A percentile compares a stretch with the other conserved stretches of the same genome.
Conservation (phyloP, 192 early-diverging fungal genomes). For the Helicostylum pulchrum region DNA sequence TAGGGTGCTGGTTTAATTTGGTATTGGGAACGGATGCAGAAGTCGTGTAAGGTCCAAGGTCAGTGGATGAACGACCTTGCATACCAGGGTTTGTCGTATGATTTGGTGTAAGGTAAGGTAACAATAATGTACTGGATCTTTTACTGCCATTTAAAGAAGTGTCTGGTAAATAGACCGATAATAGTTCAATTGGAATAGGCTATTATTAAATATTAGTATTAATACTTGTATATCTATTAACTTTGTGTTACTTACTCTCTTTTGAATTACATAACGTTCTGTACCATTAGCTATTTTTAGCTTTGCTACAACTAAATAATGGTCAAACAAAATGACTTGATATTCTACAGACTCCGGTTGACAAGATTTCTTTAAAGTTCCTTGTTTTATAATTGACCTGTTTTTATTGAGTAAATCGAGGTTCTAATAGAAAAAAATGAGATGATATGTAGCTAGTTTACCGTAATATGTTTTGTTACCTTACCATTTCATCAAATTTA, state of each 20-base stretch:
- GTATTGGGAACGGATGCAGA: not conserved
- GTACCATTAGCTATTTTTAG: constrained; percentile 43
- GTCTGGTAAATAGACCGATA: constrained; percentile 47
- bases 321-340: constrained; percentile 85
- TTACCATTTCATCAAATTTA: constrained; percentile 29
- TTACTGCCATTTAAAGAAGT: not conserved
- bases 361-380: constrained; percentile 63
- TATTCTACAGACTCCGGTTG: constrained; percentile 62
- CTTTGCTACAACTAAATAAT: constrained; percentile 76
- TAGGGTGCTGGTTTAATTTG: constrained; percentile 58
- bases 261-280: constrained; percentile 63
- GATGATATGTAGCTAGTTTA: constrained; percentile 4
- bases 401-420: constrained; percentile 71
- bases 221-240: constrained; percentile 8
- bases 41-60: not conserved
- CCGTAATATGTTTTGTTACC: constrained; percentile 14
- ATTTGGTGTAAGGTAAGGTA: constrained; percentile 20
- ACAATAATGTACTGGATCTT: constrained; percentile 20
- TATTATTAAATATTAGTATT: constrained; percentile 32
- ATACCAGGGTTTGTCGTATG: constrained; percentile 16
- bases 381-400: constrained; percentile 74
- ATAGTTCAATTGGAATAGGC: constrained; percentile 77
- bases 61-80: constrained; percentile 37
- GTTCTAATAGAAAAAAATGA: constrained; percentile 50
- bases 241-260: constrained; percentile 30